Evolutionary conservation across 164 flowering plant genomes (phyloP).

Genomic region (Vitis labrusca): DNA sequence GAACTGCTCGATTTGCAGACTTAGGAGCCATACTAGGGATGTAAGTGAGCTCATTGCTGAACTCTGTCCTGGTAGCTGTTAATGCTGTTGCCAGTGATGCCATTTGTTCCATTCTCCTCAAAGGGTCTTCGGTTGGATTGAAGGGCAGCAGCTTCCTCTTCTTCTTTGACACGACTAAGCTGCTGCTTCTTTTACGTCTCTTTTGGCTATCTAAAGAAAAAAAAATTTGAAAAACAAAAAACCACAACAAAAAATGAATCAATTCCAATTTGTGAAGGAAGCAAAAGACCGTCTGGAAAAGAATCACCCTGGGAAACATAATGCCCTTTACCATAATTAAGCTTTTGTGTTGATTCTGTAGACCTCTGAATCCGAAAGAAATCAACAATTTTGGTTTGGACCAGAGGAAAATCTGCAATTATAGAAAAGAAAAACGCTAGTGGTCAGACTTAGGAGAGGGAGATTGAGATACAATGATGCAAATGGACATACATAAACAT

Average conservation of each 20-base stretch:
- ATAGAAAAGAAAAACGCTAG: neutral
- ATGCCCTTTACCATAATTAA: conserved; percentile 36
- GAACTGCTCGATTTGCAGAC: conserved; percentile 62
- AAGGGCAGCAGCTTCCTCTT: conserved; percentile 71
- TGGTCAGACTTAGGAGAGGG: neutral
- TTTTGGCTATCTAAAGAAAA: conserved; percentile 35
- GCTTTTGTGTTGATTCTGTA: conserved; percentile 22
- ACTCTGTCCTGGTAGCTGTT: conserved; percentile 57
- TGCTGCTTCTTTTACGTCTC: conserved; percentile 45
- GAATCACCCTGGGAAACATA: neutral
- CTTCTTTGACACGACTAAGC: conserved; percentile 64
- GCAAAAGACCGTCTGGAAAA: neutral
- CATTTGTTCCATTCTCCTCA: conserved; percentile 78
- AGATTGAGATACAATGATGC: neutral
- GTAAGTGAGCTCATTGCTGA: conserved; percentile 80
- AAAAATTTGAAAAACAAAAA: neutral
- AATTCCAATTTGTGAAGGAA: neutral
- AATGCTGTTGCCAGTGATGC: conserved; percentile 88
- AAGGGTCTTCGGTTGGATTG: conserved; percentile 62
- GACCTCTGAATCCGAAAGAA: conserved; percentile 78
- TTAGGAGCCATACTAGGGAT: conserved; percentile 77
- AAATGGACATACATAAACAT: neutral
- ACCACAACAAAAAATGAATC: conserved; percentile 1
- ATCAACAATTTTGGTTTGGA: conserved; percentile 88
- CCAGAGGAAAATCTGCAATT: conserved; percentile 68